phyloP scores from a whole-genome alignment of 257 asterid genomes.

The Solanum pinnatisectum region DNA sequence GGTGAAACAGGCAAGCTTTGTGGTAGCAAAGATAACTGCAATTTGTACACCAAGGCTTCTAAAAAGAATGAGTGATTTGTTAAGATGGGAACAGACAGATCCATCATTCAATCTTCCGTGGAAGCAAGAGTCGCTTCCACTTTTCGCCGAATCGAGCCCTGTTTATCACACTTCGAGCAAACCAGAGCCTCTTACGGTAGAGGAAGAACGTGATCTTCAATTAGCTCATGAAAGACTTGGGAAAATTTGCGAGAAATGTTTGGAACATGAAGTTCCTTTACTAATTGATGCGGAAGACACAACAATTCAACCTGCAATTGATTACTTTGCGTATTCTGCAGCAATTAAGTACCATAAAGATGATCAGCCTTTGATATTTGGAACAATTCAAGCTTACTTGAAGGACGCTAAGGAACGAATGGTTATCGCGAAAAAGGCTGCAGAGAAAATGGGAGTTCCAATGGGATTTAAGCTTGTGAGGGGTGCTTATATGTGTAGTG shows the following conservation, averaged over 20 bases:
- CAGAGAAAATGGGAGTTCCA: slow-evolving; percentile 42
- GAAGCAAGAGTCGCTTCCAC: slow-evolving; percentile 50
- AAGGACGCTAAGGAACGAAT: slow-evolving; percentile 56
- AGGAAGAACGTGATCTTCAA: slow-evolving; percentile 51
- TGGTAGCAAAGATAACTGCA: slow-evolving; percentile 79
- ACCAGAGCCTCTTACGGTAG: slow-evolving; percentile 41
- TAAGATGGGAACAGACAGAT: slow-evolving; percentile 62
- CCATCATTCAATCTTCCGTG: slow-evolving; percentile 57
- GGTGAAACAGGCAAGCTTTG: slow-evolving; percentile 56
- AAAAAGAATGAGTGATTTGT: slow-evolving; percentile 61
- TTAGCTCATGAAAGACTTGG: slow-evolving; percentile 33
- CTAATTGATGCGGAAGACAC: slow-evolving; percentile 89
- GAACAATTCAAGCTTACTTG: slow-evolving; percentile 72
- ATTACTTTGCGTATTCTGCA: slow-evolving; percentile 61
- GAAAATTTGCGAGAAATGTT: slow-evolving; percentile 34
- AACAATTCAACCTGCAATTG: slow-evolving; percentile 66
- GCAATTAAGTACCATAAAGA: slow-evolving; percentile 26
- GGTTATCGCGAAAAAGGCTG: slow-evolving; percentile 39
- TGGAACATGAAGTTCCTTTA: slow-evolving; percentile 35
- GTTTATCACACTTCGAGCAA: slow-evolving; percentile 46
- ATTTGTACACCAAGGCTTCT: slow-evolving; percentile 53
- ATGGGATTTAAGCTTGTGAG: slow-evolving; percentile 77
- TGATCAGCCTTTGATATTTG: slow-evolving; percentile 47
- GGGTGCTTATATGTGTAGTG: slow-evolving; percentile 74
- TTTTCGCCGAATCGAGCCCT: slow-evolving; percentile 60